Percentiles rank a stretch among this genome's conserved stretches.
phyloP scores from a whole-genome alignment of 1,139 yeast species.

The Hanseniaspora uvarum region DNA sequence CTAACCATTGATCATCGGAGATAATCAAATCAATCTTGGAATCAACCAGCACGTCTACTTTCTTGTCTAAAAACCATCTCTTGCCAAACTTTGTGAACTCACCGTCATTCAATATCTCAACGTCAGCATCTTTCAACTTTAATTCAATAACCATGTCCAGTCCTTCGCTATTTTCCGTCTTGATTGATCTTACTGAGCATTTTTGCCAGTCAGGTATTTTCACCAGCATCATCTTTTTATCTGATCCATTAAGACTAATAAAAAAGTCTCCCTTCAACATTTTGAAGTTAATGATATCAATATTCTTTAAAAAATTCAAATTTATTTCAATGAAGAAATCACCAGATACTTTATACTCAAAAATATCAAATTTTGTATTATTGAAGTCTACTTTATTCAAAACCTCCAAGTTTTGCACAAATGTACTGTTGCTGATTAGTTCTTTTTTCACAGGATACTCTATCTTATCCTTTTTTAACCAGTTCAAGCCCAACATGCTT shows the following conservation, averaged over 20 bases:
- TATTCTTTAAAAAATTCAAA: conserved; percentile 9
- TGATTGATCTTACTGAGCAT: neutral
- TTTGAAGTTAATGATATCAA: conserved; percentile 11
- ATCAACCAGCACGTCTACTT: conserved; percentile 2
- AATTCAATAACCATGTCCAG: conserved; percentile 14
- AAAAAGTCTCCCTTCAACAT: conserved; percentile 11
- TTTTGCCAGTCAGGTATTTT: conserved; percentile 15
- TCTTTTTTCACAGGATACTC: neutral
- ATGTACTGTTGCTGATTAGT: conserved; percentile 5
- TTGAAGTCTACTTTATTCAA: conserved; percentile 13
- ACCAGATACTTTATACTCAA: conserved; percentile 6
- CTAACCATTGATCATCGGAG: conserved; percentile 14
- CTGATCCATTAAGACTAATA: conserved; percentile 2
- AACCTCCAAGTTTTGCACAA: conserved; percentile 10
- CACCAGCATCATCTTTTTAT: conserved; percentile 5
- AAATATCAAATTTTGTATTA: conserved; percentile 13
- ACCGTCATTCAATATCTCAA: conserved; percentile 6
- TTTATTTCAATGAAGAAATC: conserved; percentile 11
- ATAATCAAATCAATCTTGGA: conserved; percentile 12
- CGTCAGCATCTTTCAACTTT: conserved; percentile 6
- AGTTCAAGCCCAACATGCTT: neutral
- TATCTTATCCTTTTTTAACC: neutral
- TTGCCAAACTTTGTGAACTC: conserved; percentile 16
- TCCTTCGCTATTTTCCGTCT: neutral
- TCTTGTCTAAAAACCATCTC: conserved; percentile 10